Conservation (phyloP, 192 early-diverging fungal genomes). For the Powellomyces hirtus region DNA sequence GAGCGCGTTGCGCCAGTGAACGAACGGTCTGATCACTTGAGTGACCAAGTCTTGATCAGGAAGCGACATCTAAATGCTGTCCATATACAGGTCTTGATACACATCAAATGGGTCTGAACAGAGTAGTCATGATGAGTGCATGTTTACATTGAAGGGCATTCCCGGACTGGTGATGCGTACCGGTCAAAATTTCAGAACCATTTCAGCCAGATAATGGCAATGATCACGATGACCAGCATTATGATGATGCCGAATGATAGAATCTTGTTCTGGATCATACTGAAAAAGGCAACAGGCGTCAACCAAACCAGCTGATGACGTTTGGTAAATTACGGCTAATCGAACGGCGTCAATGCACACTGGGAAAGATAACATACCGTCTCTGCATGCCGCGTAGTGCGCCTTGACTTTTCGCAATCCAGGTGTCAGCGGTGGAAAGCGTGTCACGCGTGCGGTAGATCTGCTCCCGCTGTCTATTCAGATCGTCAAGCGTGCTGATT, state of each 20-base stretch:
- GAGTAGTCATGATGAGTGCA: too few relatives aligned
- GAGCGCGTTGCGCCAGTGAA: too few relatives aligned
- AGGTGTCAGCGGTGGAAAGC: constrained; percentile 52
- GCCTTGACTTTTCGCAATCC: constrained; percentile 52
- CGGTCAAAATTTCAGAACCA: constrained; percentile 47
- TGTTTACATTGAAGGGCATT: too few relatives aligned
- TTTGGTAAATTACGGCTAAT: too few relatives aligned
- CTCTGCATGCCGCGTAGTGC: constrained; percentile 63
- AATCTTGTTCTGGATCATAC: constrained; percentile 84
- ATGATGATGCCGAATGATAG: constrained; percentile 83
- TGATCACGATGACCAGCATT: constrained; percentile 75
- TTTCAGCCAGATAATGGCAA: constrained; percentile 82
- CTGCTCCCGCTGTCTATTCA: constrained; percentile 88
- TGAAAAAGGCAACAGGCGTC: constrained; percentile 33
- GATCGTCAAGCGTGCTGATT: constrained; percentile 74
- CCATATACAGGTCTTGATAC: too few relatives aligned
- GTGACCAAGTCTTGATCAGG: too few relatives aligned
- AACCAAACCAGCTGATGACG: too few relatives aligned
- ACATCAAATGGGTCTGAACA: too few relatives aligned
- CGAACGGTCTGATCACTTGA: too few relatives aligned
- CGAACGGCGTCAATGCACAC: too few relatives aligned
- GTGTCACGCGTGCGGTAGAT: constrained; percentile 82
- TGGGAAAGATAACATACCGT: constrained; percentile 59
- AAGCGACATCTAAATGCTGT: too few relatives aligned
- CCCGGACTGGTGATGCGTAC: too few relatives aligned